phyloP scores from a whole-genome alignment of 2,329 filamentous ascomycete genomes.

The Aureobasidium pullulans region DNA sequence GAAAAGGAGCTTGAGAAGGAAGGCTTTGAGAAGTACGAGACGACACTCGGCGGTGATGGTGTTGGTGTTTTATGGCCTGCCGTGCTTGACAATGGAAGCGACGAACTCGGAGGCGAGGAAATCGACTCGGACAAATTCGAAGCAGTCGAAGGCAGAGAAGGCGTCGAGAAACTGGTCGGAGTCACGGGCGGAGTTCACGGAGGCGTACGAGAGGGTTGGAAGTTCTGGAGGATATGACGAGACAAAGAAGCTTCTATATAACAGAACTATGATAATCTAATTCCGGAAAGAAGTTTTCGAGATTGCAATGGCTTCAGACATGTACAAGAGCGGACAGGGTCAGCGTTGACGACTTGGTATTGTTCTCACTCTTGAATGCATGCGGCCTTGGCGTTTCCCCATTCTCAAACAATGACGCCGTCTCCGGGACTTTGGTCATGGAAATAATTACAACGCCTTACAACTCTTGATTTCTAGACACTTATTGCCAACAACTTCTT shows the following conservation, averaged over 20 bases:
- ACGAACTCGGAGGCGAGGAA: constrained; percentile 78
- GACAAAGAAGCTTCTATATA: background rate
- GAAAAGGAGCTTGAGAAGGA: constrained; percentile 50
- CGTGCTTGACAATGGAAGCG: constrained; percentile 75
- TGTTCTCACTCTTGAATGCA: background rate
- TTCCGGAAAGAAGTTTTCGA: background rate
- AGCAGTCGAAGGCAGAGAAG: constrained; percentile 73
- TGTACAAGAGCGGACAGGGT: background rate
- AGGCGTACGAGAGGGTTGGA: constrained; percentile 26
- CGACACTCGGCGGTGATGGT: constrained; percentile 84
- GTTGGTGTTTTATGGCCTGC: constrained; percentile 93
- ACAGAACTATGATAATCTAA: background rate
- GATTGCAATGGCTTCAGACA: no score
- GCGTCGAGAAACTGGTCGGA: constrained; percentile 80
- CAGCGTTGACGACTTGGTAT: background rate
- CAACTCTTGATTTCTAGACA: background rate
- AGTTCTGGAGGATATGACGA: constrained; percentile 26
- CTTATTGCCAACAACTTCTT: background rate
- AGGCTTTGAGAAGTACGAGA: constrained; percentile 78
- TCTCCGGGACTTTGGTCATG: background rate
- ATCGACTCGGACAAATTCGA: constrained; percentile 88
- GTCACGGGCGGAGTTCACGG: constrained; percentile 39
- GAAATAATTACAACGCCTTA: background rate
- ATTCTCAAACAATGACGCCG: constrained; percentile 8
- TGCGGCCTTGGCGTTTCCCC: constrained; percentile 5